phyloP scores from a whole-genome alignment of 2,329 filamentous ascomycete species.

The Colletotrichum echinochloae region DNA sequence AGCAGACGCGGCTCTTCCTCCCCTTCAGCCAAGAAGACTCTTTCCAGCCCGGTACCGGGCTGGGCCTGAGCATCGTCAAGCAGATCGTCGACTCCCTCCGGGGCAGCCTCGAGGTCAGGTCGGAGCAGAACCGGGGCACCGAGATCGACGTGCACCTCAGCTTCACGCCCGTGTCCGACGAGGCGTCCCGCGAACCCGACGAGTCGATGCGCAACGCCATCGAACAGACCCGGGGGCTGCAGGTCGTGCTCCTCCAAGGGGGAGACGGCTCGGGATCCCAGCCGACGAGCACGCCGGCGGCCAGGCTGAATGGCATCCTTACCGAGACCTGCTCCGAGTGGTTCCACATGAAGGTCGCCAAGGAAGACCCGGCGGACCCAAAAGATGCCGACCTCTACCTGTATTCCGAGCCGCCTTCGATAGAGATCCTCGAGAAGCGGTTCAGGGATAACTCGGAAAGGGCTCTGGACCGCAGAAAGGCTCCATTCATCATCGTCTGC shows the following conservation, averaged over 20 bases:
- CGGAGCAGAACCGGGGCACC: slow-evolving; percentile 65
- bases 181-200: slow-evolving; percentile 39
- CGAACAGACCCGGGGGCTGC: slow-evolving; percentile 39
- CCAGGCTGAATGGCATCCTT: slow-evolving; percentile 47
- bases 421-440: slow-evolving; percentile 41
- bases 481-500: slow-evolving; percentile 48
- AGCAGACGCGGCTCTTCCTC: slow-evolving; percentile 69
- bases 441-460: slow-evolving; percentile 36
- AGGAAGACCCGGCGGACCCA: slow-evolving; percentile 25
- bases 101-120: slow-evolving; percentile 69
- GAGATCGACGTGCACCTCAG: slow-evolving; percentile 63
- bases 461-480: slow-evolving; percentile 11
- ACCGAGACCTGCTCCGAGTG: slow-evolving; percentile 48
- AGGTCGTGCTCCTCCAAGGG: slow-evolving; percentile 43
- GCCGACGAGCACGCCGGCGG: slow-evolving; percentile 33
- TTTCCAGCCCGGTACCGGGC: slow-evolving; percentile 69
- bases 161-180: slow-evolving; percentile 45
- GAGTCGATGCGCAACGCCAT: slow-evolving; percentile 31
- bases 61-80: slow-evolving; percentile 73
- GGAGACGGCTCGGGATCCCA: not conserved
- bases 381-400: slow-evolving; percentile 44
- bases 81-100: slow-evolving; percentile 70
- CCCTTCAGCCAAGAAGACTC: slow-evolving; percentile 74
- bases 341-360: slow-evolving; percentile 50
- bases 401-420: slow-evolving; percentile 46